These are phyloP conservation scores for Ensete glaucum DNA, from an alignment of 176 grass and related monocot genomes.

Conservation along the genomic window DNA sequence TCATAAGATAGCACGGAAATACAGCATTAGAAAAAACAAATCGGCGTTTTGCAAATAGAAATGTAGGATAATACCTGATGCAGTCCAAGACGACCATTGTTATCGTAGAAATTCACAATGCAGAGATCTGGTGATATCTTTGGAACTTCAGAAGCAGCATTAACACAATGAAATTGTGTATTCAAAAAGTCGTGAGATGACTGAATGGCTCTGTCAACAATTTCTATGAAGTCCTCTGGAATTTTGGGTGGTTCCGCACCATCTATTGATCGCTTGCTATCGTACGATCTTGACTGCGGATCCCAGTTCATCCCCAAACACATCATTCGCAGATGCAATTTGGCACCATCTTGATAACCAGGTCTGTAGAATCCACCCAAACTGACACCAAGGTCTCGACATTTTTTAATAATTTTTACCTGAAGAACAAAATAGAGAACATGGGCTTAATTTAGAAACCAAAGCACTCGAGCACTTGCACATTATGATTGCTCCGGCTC, in stretches of 20 bases:
- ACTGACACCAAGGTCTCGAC: conserved; percentile 35
- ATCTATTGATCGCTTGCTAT: conserved; percentile 24
- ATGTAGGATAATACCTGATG: conserved; percentile 37
- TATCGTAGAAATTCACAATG: conserved; percentile 46
- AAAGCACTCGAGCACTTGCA: neutral
- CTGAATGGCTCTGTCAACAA: conserved; percentile 28
- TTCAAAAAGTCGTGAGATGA: conserved; percentile 28
- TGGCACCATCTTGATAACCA: conserved; percentile 34
- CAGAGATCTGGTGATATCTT: conserved; percentile 47
- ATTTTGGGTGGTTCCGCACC: conserved; percentile 32
- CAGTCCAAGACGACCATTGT: conserved; percentile 35
- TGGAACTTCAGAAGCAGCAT: conserved; percentile 25
- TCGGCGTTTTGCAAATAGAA: too few relatives aligned
- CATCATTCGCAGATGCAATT: conserved; percentile 46
- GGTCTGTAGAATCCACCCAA: conserved; percentile 47
- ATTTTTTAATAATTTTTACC: conserved; percentile 47
- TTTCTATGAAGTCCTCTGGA: conserved; percentile 30
- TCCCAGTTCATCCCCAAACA: conserved; percentile 64
- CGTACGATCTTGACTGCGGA: conserved; percentile 32
- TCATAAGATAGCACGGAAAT: neutral
- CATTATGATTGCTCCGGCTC: too few relatives aligned
- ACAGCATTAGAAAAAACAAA: neutral
- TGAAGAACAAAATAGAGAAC: conserved; percentile 2
- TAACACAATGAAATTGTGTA: neutral
- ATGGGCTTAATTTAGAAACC: neutral